phyloP scores from a whole-genome alignment of 441 rosid species.

The Erysimum pusillum region DNA sequence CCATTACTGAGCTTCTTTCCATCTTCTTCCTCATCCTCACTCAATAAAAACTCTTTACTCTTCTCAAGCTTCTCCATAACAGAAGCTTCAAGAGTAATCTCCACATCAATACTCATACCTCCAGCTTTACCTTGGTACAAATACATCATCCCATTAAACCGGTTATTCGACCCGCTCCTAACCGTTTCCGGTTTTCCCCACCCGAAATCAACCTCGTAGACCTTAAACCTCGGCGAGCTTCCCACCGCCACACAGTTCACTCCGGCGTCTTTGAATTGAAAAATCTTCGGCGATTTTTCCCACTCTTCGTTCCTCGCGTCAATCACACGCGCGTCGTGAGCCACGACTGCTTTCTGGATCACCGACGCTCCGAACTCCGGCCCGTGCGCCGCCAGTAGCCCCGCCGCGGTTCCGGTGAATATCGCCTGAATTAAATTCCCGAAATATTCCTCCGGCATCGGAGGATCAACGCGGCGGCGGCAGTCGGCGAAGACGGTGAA shows the following conservation, averaged over 20 bases:
- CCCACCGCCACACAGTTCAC: constrained; percentile 88
- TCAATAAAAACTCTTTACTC: constrained; percentile 63
- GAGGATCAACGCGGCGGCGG: constrained; percentile 84
- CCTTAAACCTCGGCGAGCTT: constrained; percentile 92
- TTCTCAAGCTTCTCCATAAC: constrained; percentile 80
- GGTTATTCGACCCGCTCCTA: constrained; percentile 81
- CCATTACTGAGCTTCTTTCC: constrained; percentile 29
- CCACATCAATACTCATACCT: constrained; percentile 84
- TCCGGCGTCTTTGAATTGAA: constrained; percentile 87
- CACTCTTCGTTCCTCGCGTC: constrained; percentile 80
- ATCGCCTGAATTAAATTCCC: constrained; percentile 91
- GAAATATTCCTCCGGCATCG: constrained; percentile 82
- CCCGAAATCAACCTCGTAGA: constrained; percentile 92
- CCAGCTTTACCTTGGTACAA: constrained; percentile 87
- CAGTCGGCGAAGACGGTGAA: constrained; percentile 91
- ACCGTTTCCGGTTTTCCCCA: constrained; percentile 88
- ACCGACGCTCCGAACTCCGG: constrained; percentile 76
- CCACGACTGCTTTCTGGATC: constrained; percentile 73
- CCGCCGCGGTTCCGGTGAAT: constrained; percentile 81
- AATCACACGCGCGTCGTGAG: constrained; percentile 72
- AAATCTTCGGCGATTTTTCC: constrained; percentile 83
- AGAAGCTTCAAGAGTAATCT: constrained; percentile 70
- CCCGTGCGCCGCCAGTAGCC: constrained; percentile 62
- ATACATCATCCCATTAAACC: constrained; percentile 97
- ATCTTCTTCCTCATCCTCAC: constrained; percentile 38